phyloP scores from a whole-genome alignment of 306 rosid genomes.

The Castanea sativa region DNA sequence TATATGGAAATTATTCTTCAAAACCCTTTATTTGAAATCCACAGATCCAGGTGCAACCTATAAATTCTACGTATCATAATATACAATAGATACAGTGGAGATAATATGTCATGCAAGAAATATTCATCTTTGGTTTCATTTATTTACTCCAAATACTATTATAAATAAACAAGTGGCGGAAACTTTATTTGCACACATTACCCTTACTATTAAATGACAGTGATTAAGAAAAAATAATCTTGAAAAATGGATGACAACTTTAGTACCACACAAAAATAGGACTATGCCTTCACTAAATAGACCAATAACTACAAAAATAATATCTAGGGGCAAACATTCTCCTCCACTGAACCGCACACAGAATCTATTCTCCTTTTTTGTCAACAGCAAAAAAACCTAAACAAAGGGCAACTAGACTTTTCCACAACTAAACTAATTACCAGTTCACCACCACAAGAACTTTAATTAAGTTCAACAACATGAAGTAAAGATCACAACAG shows the following conservation, averaged over 20 bases:
- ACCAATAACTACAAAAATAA: neutral
- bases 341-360: neutral
- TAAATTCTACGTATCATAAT: neutral
- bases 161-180: neutral
- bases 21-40: too few relatives aligned
- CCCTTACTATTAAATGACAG: neutral
- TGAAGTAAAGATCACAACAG: neutral
- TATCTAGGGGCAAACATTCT: neutral
- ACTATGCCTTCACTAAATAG: neutral
- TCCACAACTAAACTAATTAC: neutral
- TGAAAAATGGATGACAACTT: neutral
- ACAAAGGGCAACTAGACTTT: neutral
- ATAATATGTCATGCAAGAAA: neutral
- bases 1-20: too few relatives aligned
- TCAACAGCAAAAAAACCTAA: neutral
- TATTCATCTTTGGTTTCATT: neutral
- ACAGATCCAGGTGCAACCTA: too few relatives aligned
- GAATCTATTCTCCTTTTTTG: neutral
- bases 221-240: neutral
- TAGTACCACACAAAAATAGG: neutral
- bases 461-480: neutral
- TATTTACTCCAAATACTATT: neutral
- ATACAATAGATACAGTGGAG: neutral
- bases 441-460: neutral
- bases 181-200: neutral